Base-by-base conservation (phyloP, 2,329 filamentous ascomycete genomes). In the Helminthosporium solani region DNA sequence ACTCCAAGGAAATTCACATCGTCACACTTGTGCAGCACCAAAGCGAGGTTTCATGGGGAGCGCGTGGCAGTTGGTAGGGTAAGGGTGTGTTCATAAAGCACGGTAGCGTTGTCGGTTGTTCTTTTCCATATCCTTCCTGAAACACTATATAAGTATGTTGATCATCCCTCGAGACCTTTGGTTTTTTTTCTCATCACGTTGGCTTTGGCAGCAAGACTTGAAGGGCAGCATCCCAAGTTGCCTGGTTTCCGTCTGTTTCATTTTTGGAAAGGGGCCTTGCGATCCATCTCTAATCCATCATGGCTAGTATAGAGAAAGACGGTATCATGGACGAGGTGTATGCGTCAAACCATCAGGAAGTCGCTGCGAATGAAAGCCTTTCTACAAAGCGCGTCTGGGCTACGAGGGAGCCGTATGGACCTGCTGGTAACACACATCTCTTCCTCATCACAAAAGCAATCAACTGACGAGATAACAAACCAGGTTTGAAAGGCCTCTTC, bases 401-500 rank as follows among this genome's bases (percentile, higher is more conserved):
- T 18, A 53, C 48, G 12, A 41, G 64, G 7, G 64, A 66, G 39
- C 56, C 64, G 15, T 69, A 69, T 49, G 66, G 64, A 28, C 60
- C 59, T 34, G 42, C 55, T 40, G 66, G 65, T 67, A 61, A 34
- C 28, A 31, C 28, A 4, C 28, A 14, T 14, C 28, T 14, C 14
- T 54, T 50, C 34, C 16, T 21, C 20, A 15, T 41, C 20, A 18
- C 28, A 25, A 2, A 14, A 15, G 18, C 18, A 5, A 14, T 6
- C 19, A 3, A 9, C 12, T 55, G 20, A 50, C 42, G 44, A n/a
- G 49, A 8, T 15, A 3, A 18, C 2, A n/a, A 11, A 46, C n/a
- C 59, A 56, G 76, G 76, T 2, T 69, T 80, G 42, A 58, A 56
- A 3, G 77, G 78, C 5, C 62, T 80, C n/a, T 71, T 76, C 39